Conservation (phyloP, 75 land plant species). For the Adiantum capillusveneris region DNA sequence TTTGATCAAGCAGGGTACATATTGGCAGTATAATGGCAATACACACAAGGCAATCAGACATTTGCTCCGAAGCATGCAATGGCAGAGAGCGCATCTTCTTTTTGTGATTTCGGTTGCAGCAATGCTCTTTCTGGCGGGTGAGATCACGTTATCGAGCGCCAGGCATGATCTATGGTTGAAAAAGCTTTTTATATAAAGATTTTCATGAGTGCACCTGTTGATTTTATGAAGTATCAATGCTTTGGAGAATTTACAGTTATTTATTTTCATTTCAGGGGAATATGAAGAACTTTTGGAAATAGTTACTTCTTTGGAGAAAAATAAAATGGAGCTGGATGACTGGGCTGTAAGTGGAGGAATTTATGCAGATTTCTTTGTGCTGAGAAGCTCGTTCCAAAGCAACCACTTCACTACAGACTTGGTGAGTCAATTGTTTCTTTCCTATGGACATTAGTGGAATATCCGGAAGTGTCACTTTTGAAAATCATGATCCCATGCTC, state of each 20-base stretch:
- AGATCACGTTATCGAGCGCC: too few relatives aligned
- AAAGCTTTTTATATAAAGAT: too few relatives aligned
- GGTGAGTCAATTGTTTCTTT: constrained; percentile 37
- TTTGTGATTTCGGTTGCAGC: constrained; percentile 73
- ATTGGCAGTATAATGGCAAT: constrained; percentile 62
- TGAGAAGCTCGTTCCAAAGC: constrained; percentile 48
- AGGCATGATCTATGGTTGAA: too few relatives aligned
- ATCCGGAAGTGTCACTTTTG: too few relatives aligned
- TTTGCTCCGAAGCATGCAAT: constrained; percentile 55
- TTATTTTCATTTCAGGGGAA: constrained; percentile 30
- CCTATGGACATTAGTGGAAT: too few relatives aligned
- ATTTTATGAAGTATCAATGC: too few relatives aligned
- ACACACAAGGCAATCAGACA: constrained; percentile 64
- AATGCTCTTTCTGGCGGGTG: constrained; percentile 66
- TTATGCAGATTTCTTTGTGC: constrained; percentile 57
- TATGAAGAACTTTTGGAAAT: constrained; percentile 67
- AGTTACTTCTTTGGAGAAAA: constrained; percentile 64
- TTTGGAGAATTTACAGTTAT: too few relatives aligned
- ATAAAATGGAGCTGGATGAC: constrained; percentile 78
- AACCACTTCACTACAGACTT: constrained; percentile 29
- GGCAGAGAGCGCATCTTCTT: constrained; percentile 85
- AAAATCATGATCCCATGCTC: too few relatives aligned
- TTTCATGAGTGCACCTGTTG: too few relatives aligned
- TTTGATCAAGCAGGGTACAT: constrained; percentile 57
- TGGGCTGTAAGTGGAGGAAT: constrained; percentile 95